These are phyloP conservation scores for Heritiera littoralis DNA, from an alignment of 345 rosid species.

Conservation along the genomic window DNA sequence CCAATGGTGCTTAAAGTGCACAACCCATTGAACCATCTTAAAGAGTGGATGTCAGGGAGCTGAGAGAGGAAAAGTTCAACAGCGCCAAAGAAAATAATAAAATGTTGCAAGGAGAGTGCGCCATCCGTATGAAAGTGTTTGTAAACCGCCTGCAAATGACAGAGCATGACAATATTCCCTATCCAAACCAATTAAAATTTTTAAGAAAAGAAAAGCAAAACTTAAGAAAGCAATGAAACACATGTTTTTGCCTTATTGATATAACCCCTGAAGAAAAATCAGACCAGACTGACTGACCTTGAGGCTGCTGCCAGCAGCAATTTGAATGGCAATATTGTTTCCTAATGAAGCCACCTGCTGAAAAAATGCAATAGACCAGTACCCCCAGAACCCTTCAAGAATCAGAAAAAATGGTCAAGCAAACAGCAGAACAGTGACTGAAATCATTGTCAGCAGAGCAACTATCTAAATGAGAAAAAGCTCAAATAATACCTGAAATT, in stretches of 20 bases:
- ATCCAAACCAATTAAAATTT: not conserved
- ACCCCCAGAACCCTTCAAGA: conserved; percentile 56
- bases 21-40: conserved; percentile 51
- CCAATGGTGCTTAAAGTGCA: conserved; percentile 51
- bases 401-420: conserved; percentile 19
- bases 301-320: conserved; percentile 58
- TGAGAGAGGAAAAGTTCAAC: conserved; percentile 53
- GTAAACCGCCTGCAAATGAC: conserved; percentile 40
- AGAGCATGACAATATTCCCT: not conserved
- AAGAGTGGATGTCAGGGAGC: conserved; percentile 51
- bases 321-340: conserved; percentile 57
- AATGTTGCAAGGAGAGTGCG: conserved; percentile 44
- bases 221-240: not conserved
- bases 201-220: not conserved
- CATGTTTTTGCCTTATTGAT: not conserved
- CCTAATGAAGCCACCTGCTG: conserved; percentile 65
- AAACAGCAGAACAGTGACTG: not conserved
- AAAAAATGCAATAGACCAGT: conserved; percentile 50
- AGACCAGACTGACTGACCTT: conserved; percentile 35
- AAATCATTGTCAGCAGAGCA: not conserved
- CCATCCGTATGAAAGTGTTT: conserved; percentile 40
- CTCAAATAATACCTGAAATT: not conserved
- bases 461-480: not conserved
- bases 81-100: conserved; percentile 47
- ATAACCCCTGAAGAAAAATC: not conserved